phyloP scores from a whole-genome alignment of 1,284 basidiomycete genomes.

The Ceraceosorus guamensis region DNA sequence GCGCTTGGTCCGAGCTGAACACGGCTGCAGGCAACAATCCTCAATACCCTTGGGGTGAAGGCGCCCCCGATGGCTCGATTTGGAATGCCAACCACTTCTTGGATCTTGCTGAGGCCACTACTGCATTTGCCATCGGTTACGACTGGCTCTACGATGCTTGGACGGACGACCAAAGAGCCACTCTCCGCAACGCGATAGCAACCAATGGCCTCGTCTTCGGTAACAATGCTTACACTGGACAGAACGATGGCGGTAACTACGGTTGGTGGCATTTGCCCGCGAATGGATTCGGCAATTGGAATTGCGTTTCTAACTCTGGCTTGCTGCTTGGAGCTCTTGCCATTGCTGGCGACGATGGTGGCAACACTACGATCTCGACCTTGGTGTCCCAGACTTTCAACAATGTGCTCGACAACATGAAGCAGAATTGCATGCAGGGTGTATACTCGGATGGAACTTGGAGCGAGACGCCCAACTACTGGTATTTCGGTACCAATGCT shows the following conservation, averaged over 20 bases:
- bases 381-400: conserved; percentile 54
- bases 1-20: conserved; percentile 70
- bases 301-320: conserved; percentile 91
- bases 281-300: conserved; percentile 72
- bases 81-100: conserved; percentile 92
- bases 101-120: conserved; percentile 78
- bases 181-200: conserved; percentile 69
- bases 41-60: conserved; percentile 55
- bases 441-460: conserved; percentile 73
- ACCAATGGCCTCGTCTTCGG: conserved; percentile 58
- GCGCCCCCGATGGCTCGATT: conserved; percentile 51
- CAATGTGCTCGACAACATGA: conserved; percentile 66
- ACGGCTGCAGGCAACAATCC: conserved; percentile 44
- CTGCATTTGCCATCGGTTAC: conserved; percentile 65
- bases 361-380: conserved; percentile 58
- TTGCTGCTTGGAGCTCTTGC: conserved; percentile 82
- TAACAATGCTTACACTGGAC: conserved; percentile 52
- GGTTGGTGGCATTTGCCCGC: conserved; percentile 51
- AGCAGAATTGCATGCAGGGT: conserved; percentile 66
- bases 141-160: conserved; percentile 87
- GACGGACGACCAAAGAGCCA: conserved; percentile 64
- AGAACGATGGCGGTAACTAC: conserved; percentile 16
- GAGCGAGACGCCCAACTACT: conserved; percentile 79
- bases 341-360: conserved; percentile 71
- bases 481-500: conserved; percentile 64